These are phyloP conservation scores for Sanchytrium tribonematis DNA, from an alignment of 371 early-diverging fungal genomes.

Conservation along the genomic window DNA sequence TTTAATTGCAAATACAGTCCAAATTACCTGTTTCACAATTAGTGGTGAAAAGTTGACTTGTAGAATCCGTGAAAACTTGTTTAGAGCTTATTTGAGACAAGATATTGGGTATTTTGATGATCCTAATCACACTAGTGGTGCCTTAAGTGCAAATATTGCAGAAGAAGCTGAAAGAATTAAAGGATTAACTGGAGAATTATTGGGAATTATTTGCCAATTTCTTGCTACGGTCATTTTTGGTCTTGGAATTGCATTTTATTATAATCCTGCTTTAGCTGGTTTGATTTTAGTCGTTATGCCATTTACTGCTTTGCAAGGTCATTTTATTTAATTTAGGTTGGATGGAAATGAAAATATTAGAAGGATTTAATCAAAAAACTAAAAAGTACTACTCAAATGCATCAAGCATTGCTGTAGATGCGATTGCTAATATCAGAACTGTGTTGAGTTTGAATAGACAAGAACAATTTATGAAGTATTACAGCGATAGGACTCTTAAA, in stretches of 20 bases:
- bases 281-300: conserved; percentile 26
- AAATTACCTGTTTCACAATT: conserved; percentile 12
- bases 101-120: conserved; percentile 65
- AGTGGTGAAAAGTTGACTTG: conserved; percentile 23
- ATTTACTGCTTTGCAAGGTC: conserved; percentile 20
- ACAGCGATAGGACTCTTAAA: conserved; percentile 9
- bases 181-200: conserved; percentile 13
- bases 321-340: conserved; percentile 14
- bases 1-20: conserved; percentile 20
- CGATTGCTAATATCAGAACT: conserved; percentile 57
- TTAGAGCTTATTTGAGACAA: conserved; percentile 34
- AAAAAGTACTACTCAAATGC: conserved; percentile 34
- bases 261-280: conserved; percentile 21
- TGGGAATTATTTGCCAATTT: conserved; percentile 28
- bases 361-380: conserved; percentile 18
- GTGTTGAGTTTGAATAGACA: conserved; percentile 58
- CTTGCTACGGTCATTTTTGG: conserved; percentile 16
- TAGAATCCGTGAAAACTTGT: conserved; percentile 23
- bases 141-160: conserved; percentile 45
- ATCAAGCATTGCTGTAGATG: conserved; percentile 48
- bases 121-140: conserved; percentile 48
- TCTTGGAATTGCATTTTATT: conserved; percentile 6
- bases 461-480: conserved; percentile 25
- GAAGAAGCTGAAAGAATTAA: conserved; percentile 48
- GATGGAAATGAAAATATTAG: conserved; percentile 12